Conservation (phyloP, 1,284 basidiomycete genomes). For the Microbotryomycetes sp. region DNA sequence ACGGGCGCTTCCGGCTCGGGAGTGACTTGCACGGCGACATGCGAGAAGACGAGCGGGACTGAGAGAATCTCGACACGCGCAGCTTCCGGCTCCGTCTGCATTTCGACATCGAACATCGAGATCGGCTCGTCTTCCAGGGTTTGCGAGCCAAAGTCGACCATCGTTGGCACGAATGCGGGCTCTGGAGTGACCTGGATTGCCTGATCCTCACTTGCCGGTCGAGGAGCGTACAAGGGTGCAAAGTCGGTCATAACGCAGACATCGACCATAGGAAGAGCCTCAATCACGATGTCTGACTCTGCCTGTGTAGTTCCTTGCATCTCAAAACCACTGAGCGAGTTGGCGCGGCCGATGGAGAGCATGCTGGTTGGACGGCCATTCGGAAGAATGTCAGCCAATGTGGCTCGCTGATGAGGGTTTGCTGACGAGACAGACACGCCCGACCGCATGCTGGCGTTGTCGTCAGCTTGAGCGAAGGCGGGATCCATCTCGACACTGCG, state of each 20-base stretch:
- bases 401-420: slow-evolving; percentile 7
- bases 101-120: not conserved
- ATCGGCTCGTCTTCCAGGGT: not conserved
- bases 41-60: not conserved
- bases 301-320: not conserved
- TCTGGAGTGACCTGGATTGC: not conserved
- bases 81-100: not conserved
- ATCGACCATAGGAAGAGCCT: not conserved
- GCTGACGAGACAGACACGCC: not conserved
- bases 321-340: not conserved
- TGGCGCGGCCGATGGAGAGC: slow-evolving; percentile 9
- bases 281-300: not conserved
- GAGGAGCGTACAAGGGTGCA: not conserved
- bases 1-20: slow-evolving; percentile 36
- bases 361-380: slow-evolving; percentile 13
- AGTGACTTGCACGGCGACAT: slow-evolving; percentile 28
- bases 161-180: not conserved
- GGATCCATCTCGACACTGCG: slow-evolving; percentile 73
- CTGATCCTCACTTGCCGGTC: not conserved
- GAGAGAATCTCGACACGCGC: not conserved
- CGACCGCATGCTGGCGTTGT: slow-evolving; percentile 1
- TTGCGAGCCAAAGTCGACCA: not conserved
- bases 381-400: slow-evolving; percentile 16
- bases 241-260: not conserved
- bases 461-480: slow-evolving; percentile 55